These are phyloP conservation scores for Hanseniaspora uvarum DNA, from an alignment of 1,139 yeast species.

Conservation along the genomic window DNA sequence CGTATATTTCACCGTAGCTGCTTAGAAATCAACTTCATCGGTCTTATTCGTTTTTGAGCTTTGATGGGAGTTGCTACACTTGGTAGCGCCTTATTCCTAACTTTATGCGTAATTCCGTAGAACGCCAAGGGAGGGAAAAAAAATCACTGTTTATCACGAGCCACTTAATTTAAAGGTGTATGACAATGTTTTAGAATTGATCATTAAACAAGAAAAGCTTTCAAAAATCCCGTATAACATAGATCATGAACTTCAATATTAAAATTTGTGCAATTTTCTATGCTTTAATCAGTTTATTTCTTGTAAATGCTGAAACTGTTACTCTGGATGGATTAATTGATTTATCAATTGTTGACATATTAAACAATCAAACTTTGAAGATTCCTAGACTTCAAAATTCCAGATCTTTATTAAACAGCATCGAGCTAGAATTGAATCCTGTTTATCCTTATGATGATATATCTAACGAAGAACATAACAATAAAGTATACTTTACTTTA, in stretches of 20 bases:
- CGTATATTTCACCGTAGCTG: background rate
- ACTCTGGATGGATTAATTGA: background rate
- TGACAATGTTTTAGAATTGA: background rate
- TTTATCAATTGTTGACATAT: background rate
- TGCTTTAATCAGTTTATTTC: background rate
- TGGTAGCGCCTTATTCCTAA: too few species aligned
- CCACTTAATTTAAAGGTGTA: background rate
- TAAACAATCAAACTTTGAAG: background rate
- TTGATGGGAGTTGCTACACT: too few species aligned
- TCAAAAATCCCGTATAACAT: background rate
- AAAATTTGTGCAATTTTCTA: background rate
- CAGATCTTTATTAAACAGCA: conserved; percentile 23
- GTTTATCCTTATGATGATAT: conserved; percentile 22
- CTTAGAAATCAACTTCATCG: background rate
- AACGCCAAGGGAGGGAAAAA: too few species aligned
- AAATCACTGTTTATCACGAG: too few species aligned
- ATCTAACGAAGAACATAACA: background rate
- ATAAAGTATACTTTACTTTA: background rate
- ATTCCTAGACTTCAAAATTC: conserved; percentile 14
- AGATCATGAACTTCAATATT: background rate
- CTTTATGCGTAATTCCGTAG: too few species aligned
- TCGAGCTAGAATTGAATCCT: conserved; percentile 25
- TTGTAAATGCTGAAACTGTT: background rate
- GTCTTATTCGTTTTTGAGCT: too few species aligned
- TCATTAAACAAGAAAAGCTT: too few species aligned